These are phyloP conservation scores for Taiozyma onychis DNA, from an alignment of 1,139 yeast species.

Conservation along the genomic window DNA sequence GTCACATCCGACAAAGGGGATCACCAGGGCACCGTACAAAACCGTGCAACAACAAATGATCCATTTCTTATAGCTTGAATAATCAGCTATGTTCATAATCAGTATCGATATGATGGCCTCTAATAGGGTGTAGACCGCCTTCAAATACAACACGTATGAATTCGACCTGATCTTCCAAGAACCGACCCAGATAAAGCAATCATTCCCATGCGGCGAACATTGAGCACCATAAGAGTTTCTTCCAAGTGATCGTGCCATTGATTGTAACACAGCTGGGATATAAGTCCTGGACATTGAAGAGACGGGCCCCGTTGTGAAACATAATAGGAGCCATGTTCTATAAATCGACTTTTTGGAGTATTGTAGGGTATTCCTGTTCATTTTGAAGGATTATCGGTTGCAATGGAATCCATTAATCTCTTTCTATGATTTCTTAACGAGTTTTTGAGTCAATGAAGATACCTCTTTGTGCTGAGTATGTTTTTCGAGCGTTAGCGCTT, in stretches of 20 bases:
- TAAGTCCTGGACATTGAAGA: constrained; percentile 39
- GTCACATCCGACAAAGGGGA: constrained; percentile 36
- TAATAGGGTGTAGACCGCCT: constrained; percentile 35
- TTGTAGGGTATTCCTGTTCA: neutral
- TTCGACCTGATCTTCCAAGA: constrained; percentile 32
- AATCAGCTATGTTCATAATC: constrained; percentile 40
- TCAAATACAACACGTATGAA: constrained; percentile 35
- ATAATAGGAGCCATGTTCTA: constrained; percentile 29
- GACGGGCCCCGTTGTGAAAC: constrained; percentile 38
- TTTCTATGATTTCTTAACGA: too few species aligned
- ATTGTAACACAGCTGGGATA: constrained; percentile 40
- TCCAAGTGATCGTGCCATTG: constrained; percentile 34
- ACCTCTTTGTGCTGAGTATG: neutral
- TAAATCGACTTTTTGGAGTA: constrained; percentile 8
- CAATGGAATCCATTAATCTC: neutral
- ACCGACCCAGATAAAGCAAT: constrained; percentile 37
- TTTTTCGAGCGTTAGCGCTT: neutral
- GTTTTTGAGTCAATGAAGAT: too few species aligned
- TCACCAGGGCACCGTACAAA: constrained; percentile 33
- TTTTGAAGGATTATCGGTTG: neutral
- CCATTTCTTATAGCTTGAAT: constrained; percentile 35
- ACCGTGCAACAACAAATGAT: constrained; percentile 30
- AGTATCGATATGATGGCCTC: constrained; percentile 37
- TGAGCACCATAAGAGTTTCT: constrained; percentile 24
- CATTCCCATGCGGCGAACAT: constrained; percentile 32